Evolutionary conservation across 176 grass and related monocot species (phyloP), one percentile per base, ranked within the genome.

Genomic region (Bothriochloa decipiens): DNA sequence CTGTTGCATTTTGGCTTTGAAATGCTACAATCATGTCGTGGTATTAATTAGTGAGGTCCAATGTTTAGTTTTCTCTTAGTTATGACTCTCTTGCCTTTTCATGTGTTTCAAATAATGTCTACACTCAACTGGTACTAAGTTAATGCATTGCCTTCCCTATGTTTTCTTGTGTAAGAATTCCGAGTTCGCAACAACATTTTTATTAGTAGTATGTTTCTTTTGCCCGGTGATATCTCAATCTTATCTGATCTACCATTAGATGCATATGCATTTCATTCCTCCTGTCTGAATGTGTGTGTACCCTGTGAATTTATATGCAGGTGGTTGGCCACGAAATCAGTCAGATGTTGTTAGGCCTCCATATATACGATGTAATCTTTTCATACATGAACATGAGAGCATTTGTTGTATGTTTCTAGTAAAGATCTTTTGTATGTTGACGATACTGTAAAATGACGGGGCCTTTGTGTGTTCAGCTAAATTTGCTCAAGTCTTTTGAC

Each of bases 181-280:
- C 25, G 61, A 64, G 61, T 64, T 64, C 25, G 61, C 61, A 28
- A 28, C 61, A 64, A 64, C 61, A 64, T 64, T 64, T 64, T 64
- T 64, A 64, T 28, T 64, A 64, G 61, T 64, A 63, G 26, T 62
- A 63, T 79, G 77, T 80, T 80, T 79, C 61, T 79, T 46, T 79
- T 66, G 77, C 41, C 8, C 40, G 4, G 62, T 79, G 61, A 80
- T 80, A 67, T 80, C 55, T 63, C n/a, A 3, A 78, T 67, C 16
- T 66, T 80, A 79, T 66, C 16, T 79, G 61, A 67, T 79, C 60
- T 78, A 79, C 18, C 50, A 33, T 58, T 77, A 77, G 52, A 72
- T 47, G 70, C 41, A 3, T 46, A 25, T 26, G n/a, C n/a, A 26
- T 62, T 27, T 72, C n/a, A 72, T 72, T 46, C 70, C 41, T 72